Percentiles rank a stretch among this genome's conserved stretches.
Evolutionary conservation across 2,329 filamentous ascomycete species (phyloP).

Genomic region (Zymoseptoria tritici): DNA sequence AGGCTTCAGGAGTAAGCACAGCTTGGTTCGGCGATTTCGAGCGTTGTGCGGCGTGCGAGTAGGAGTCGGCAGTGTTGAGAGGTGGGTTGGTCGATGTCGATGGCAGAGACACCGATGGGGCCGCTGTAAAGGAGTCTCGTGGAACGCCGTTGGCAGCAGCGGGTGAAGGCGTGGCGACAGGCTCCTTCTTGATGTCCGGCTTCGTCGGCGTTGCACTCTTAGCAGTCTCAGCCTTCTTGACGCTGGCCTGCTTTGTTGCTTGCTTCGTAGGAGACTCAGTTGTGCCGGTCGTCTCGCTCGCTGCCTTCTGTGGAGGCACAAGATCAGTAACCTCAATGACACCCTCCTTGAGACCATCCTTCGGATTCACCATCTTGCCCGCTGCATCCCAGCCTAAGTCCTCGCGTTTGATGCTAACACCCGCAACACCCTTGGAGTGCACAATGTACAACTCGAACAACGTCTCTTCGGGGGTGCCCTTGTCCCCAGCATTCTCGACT

Average conservation of each 20-base stretch:
- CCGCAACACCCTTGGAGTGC: slow-evolving; percentile 96
- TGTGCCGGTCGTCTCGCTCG: slow-evolving; percentile 7
- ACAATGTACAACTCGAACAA: slow-evolving; percentile 95
- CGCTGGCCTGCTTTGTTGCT: slow-evolving; percentile 10
- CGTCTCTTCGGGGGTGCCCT: slow-evolving; percentile 56
- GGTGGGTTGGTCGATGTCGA: slow-evolving; percentile 26
- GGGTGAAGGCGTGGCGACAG: slow-evolving; percentile 13
- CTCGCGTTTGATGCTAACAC: slow-evolving; percentile 73
- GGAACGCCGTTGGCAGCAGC: slow-evolving; percentile 6
- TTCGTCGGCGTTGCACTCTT: slow-evolving; percentile 12
- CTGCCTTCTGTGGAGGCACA: slow-evolving; percentile 13
- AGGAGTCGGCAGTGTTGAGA: slow-evolving; percentile 32
- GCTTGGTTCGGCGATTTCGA: slow-evolving; percentile 10
- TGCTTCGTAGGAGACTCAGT: neutral
- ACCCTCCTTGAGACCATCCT: slow-evolving; percentile 68
- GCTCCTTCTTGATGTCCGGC: slow-evolving; percentile 16
- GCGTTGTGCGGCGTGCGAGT: slow-evolving; percentile 30
- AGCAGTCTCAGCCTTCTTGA: slow-evolving; percentile 21
- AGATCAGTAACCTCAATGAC: slow-evolving; percentile 69
- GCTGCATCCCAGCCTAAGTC: slow-evolving; percentile 89
- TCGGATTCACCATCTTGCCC: slow-evolving; percentile 73
- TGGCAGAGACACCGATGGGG: slow-evolving; percentile 17
- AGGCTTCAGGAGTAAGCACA: slow-evolving; percentile 12
- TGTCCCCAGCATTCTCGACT: slow-evolving; percentile 44
- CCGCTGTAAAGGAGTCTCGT: slow-evolving; percentile 14